Conservation (phyloP, 495 filamentous ascomycete genomes). For the Aspergillus leporis region DNA sequence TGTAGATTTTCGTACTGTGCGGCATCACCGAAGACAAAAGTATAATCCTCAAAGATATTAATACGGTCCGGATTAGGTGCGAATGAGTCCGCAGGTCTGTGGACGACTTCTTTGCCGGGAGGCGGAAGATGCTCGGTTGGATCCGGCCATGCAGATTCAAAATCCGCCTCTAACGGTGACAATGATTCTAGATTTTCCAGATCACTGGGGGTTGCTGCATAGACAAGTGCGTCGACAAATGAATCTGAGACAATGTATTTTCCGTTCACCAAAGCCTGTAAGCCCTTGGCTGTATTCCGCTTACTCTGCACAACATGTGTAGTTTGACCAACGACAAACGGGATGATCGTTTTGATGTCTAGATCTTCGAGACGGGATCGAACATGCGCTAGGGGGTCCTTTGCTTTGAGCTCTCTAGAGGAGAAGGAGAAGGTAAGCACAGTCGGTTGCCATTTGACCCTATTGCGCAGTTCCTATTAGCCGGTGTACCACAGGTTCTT, state of each 20-base stretch:
- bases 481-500: not conserved
- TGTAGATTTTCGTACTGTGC: conserved; percentile 78
- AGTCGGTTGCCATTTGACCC: conserved; percentile 78
- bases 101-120: conserved; percentile 69
- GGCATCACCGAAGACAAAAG: conserved; percentile 81
- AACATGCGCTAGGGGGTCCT: conserved; percentile 62
- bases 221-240: conserved; percentile 72
- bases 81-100: conserved; percentile 63
- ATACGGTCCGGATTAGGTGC: conserved; percentile 63
- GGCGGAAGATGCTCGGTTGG: conserved; percentile 69
- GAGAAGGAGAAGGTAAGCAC: conserved; percentile 81
- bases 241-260: conserved; percentile 76
- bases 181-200: conserved; percentile 52
- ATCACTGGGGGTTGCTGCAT: conserved; percentile 59
- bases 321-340: conserved; percentile 68
- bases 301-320: conserved; percentile 90
- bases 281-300: conserved; percentile 80
- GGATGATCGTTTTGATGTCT: conserved; percentile 79
- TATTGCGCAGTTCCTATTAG: conserved; percentile 26
- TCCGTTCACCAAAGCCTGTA: conserved; percentile 86
- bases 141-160: conserved; percentile 79
- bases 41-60: conserved; percentile 82
- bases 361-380: conserved; percentile 70
- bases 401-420: conserved; percentile 68
- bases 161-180: conserved; percentile 79